Percentiles rank a stretch among this genome's conserved stretches.
These are phyloP conservation scores for Gautieria morchelliformis DNA, from an alignment of 768 basidiomycete species.

Conservation along the genomic window DNA sequence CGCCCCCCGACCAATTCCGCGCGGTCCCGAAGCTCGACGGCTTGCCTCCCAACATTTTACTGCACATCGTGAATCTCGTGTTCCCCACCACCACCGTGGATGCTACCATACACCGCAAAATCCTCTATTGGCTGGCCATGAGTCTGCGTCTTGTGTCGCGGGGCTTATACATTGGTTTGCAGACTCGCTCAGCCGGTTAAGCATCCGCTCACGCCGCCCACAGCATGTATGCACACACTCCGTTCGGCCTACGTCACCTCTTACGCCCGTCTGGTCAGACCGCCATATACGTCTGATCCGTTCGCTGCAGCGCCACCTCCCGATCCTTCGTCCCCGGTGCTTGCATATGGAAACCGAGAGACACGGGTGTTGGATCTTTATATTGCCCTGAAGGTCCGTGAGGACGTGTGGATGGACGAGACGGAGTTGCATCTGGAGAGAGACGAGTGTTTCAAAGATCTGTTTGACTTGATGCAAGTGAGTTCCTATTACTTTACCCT, in stretches of 20 bases:
- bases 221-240: slow-evolving; percentile 75
- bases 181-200: not conserved
- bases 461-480: slow-evolving; percentile 51
- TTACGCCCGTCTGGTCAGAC: slow-evolving; percentile 51
- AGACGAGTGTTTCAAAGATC: slow-evolving; percentile 67
- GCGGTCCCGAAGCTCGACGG: slow-evolving; percentile 18
- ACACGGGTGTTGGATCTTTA: slow-evolving; percentile 71
- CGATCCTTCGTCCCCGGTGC: not conserved
- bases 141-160: slow-evolving; percentile 57
- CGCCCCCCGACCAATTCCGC: not conserved
- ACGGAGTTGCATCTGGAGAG: slow-evolving; percentile 65
- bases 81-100: slow-evolving; percentile 36
- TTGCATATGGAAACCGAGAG: slow-evolving; percentile 49
- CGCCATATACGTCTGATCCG: slow-evolving; percentile 70
- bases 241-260: slow-evolving; percentile 64
- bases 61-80: slow-evolving; percentile 57
- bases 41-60: slow-evolving; percentile 54
- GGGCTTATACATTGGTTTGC: slow-evolving; percentile 56
- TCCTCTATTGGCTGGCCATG: slow-evolving; percentile 60
- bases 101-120: slow-evolving; percentile 36
- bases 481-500: not conserved
- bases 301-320: slow-evolving; percentile 27
- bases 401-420: slow-evolving; percentile 72
- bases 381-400: slow-evolving; percentile 69
- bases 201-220: not conserved